Percentiles rank a stretch among this genome's conserved stretches.
Conservation (phyloP, 768 basidiomycete genomes). For the Gloeophyllum trabeum region DNA sequence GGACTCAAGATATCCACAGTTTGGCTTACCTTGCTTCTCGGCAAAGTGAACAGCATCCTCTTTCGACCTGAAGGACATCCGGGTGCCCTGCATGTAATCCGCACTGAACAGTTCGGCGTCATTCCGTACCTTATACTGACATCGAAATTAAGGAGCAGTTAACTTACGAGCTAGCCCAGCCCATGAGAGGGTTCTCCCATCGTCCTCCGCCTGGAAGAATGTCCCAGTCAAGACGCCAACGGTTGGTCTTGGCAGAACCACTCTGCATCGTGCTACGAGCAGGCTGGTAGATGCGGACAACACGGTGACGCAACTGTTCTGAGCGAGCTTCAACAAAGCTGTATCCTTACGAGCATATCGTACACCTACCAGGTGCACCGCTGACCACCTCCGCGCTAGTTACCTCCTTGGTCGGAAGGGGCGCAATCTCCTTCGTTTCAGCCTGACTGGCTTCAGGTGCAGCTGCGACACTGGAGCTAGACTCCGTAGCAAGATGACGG, state of each 20-base stretch:
- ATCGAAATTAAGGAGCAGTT: too few species aligned
- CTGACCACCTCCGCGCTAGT: slow-evolving; percentile 75
- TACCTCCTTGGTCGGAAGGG: slow-evolving; percentile 40
- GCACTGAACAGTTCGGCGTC: slow-evolving; percentile 61
- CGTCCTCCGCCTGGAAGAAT: slow-evolving; percentile 79
- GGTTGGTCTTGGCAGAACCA: slow-evolving; percentile 71
- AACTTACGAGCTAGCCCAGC: slow-evolving; percentile 80
- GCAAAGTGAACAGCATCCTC: slow-evolving; percentile 92
- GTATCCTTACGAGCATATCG: background rate
- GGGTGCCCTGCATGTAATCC: slow-evolving; percentile 92
- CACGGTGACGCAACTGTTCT: slow-evolving; percentile 81
- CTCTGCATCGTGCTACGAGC: slow-evolving; percentile 94
- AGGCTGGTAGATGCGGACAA: slow-evolving; percentile 88
- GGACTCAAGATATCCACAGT: background rate
- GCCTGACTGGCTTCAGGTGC: slow-evolving; percentile 10
- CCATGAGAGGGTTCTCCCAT: slow-evolving; percentile 99
- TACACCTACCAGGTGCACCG: slow-evolving; percentile 67
- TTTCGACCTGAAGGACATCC: slow-evolving; percentile 71
- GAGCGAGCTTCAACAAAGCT: slow-evolving; percentile 2
- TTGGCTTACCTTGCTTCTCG: slow-evolving; percentile 88
- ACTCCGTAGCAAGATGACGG: slow-evolving; percentile 7
- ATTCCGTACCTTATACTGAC: too few species aligned
- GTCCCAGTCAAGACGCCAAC: slow-evolving; percentile 95
- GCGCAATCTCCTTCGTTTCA: slow-evolving; percentile 19
- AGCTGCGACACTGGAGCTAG: slow-evolving; percentile 13